These are phyloP conservation scores for Xylariaceae sp. DNA, from an alignment of 2,329 filamentous ascomycete species.

Conservation along the genomic window DNA sequence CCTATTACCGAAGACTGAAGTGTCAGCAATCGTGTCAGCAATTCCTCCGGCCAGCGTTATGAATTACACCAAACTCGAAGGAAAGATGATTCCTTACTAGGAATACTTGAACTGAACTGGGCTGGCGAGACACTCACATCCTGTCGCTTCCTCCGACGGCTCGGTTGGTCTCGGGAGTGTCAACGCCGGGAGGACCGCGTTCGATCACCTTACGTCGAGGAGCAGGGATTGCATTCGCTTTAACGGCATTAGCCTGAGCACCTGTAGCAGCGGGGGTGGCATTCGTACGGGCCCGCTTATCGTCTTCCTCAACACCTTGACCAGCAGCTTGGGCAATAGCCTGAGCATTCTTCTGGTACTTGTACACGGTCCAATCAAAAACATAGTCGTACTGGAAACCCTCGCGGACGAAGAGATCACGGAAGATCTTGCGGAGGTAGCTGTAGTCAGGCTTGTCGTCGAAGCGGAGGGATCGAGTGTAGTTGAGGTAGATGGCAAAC, in stretches of 20 bases:
- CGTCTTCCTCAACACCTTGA: constrained; percentile 65
- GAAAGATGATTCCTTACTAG: constrained; percentile 84
- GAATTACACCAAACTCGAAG: constrained; percentile 77
- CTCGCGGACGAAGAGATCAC: constrained; percentile 96
- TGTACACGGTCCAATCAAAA: constrained; percentile 99
- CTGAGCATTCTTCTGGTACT: constrained; percentile 99
- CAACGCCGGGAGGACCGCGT: constrained; percentile 55
- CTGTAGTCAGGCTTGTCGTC: constrained; percentile 99
- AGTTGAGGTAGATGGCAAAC: constrained; percentile 99
- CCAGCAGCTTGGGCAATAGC: constrained; percentile 80
- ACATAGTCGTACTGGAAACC: constrained; percentile 99
- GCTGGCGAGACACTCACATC: constrained; percentile 81
- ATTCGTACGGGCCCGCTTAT: constrained; percentile 67
- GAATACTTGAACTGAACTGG: constrained; percentile 55
- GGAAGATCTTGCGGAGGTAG: constrained; percentile 99
- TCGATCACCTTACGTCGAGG: constrained; percentile 82
- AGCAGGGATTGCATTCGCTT: constrained; percentile 69
- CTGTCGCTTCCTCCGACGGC: constrained; percentile 77
- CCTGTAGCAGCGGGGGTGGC: constrained; percentile 59
- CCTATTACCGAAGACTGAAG: constrained; percentile 78
- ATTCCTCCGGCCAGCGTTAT: constrained; percentile 70
- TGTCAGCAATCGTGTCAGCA: constrained; percentile 74
- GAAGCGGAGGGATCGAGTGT: constrained; percentile 96
- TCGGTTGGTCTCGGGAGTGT: constrained; percentile 68
- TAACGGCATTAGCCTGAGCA: constrained; percentile 54